Evolutionary conservation across 2,329 filamentous ascomycete species (phyloP).

Genomic region (Nakataea oryzae): DNA sequence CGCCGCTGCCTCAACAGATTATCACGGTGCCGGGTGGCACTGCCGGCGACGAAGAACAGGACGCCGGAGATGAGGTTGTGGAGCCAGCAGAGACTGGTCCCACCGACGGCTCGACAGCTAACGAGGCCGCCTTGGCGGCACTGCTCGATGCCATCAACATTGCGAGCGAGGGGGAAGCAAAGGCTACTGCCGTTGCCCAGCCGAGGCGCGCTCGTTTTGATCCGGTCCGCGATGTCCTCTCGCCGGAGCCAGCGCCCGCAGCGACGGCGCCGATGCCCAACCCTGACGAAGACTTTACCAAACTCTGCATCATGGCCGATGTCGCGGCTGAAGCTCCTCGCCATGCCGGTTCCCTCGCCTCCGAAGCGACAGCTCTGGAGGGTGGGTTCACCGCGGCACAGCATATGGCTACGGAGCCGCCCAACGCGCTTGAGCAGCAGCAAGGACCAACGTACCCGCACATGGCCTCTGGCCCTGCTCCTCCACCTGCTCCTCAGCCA

Average conservation of each 20-base stretch:
- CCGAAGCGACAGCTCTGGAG: too few relatives aligned
- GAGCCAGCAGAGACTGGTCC: constrained; percentile 13
- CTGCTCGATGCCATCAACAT: constrained; percentile 2
- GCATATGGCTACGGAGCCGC: background rate
- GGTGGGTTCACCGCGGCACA: too few relatives aligned
- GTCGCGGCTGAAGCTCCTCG: background rate
- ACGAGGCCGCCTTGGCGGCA: constrained; percentile 5
- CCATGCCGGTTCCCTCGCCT: background rate
- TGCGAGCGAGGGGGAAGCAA: background rate
- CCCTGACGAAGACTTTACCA: background rate
- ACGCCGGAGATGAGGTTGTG: constrained; percentile 10
- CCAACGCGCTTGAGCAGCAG: background rate
- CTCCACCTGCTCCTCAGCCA: background rate
- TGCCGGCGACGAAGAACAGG: constrained; percentile 3
- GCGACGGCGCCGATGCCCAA: constrained; percentile 1
- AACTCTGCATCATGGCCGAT: constrained; percentile 1
- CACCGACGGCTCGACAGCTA: background rate
- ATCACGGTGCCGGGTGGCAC: background rate
- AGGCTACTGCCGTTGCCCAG: constrained; percentile 8
- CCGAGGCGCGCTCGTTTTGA: constrained; percentile 28
- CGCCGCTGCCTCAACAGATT: background rate
- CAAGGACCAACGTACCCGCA: background rate
- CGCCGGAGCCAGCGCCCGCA: constrained; percentile 11
- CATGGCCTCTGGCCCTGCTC: background rate
- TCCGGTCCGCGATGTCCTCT: constrained; percentile 31